Evolutionary conservation across 1,139 yeast genomes (phyloP), one percentile per base, ranked within the genome.

Genomic region (Spathaspora jeffriesii): DNA sequence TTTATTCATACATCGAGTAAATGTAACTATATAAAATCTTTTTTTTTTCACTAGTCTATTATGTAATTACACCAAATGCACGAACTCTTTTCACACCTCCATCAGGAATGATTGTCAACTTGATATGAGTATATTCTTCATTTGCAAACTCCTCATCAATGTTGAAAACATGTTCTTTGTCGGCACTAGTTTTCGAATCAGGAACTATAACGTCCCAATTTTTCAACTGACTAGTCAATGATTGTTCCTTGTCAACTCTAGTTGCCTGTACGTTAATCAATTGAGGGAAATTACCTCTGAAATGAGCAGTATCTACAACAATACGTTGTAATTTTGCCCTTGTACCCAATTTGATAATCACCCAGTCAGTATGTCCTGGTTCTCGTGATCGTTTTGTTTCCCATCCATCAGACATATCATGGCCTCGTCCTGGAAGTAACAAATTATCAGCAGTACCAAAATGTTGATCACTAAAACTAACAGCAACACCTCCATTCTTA

Each of bases 401-500:
- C 98, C 98, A 92, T 14, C 99, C 99, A 61, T 93, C 97, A 43
- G 96, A 84, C 98, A 93, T 92, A 66, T 92, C 97, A 57, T 78
- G 81, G 43, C 99, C 99, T 53, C 97, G 81, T 10, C 98, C 98
- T 4, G 97, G 97, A 49, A 93, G 76, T 49, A 92, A 71, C 54
- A 92, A 73, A 68, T 92, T 92, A 64, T 88, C 95, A 36, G 92
- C 96, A 39, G 91, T 79, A 36, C 97, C 96, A 62, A 92, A 92
- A 68, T 91, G 97, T 69, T 92, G 96, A 68, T 92, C 97, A 2
- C 96, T 87, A 56, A 81, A 82, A 18, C 81, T 73, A 40, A 88
- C 81, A 28, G 95, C 95, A 36, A 90, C 91, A 53, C 96, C 98
- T 51, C 99, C 99, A 61, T 85, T 84, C 47, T 82, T 71, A 9